A percentile compares a stretch with the other conserved stretches of the same genome.
Evolutionary conservation across 2,329 filamentous ascomycete species (phyloP).

Genomic region (Oidium heveae): DNA sequence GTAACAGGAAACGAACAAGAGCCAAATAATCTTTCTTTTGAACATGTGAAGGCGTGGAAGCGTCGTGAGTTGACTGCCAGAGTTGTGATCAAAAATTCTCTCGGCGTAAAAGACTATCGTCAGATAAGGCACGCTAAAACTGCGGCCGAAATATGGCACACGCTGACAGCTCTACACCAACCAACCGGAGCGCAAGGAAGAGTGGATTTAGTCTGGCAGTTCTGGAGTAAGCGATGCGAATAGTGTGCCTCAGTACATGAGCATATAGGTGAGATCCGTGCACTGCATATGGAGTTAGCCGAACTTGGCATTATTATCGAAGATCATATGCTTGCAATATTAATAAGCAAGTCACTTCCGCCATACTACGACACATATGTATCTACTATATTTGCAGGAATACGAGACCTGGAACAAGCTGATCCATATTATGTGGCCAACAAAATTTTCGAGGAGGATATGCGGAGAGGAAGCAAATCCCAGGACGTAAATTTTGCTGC

Average conservation of each 20-base stretch:
- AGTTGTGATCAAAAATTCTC: not conserved
- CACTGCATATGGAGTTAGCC: not conserved
- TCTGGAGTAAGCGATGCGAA: not conserved
- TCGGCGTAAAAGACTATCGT: not conserved
- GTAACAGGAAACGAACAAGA: not conserved
- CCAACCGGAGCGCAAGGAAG: not conserved
- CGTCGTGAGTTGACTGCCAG: not conserved
- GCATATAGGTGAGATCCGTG: not conserved
- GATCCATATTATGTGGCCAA: not conserved
- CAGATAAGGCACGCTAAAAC: not conserved
- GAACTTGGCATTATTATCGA: not conserved
- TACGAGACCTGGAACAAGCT: not conserved
- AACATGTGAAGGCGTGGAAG: too few relatives aligned
- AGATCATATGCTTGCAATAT: not conserved
- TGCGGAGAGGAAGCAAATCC: not conserved
- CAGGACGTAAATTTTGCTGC: not conserved
- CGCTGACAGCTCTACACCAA: not conserved
- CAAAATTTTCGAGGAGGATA: constrained; percentile 1
- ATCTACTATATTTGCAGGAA: not conserved
- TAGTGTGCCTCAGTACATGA: not conserved
- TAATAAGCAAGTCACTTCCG: not conserved
- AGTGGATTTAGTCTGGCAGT: not conserved
- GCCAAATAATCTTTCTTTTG: too few relatives aligned
- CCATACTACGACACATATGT: not conserved
- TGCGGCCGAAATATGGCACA: not conserved